Evolutionary conservation across 192 early-diverging fungal species (phyloP).

Genomic region (Rhizoclosmatium globosum): DNA sequence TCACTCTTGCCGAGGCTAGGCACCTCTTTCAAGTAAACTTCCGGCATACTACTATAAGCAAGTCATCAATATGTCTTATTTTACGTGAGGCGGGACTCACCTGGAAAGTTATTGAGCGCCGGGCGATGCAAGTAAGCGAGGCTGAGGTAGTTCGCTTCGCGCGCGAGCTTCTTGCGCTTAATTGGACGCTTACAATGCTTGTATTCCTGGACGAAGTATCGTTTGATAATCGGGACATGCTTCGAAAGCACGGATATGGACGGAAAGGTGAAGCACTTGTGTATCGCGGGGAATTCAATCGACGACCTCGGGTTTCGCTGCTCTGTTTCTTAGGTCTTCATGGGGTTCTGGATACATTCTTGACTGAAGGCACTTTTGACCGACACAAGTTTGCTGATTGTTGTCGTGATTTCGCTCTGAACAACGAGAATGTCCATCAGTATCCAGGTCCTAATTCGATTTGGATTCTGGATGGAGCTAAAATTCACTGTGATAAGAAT

Average conservation of each 20-base stretch:
- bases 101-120: slow-evolving; percentile 31
- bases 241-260: slow-evolving; percentile 21
- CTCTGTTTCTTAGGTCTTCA: slow-evolving; percentile 30
- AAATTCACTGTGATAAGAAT: slow-evolving; percentile 28
- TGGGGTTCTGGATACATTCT: slow-evolving; percentile 29
- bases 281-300: slow-evolving; percentile 29
- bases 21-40: background rate
- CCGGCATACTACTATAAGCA: background rate
- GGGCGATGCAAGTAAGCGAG: slow-evolving; percentile 35
- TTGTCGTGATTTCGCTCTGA: slow-evolving; percentile 29
- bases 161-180: slow-evolving; percentile 4
- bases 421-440: too few relatives aligned
- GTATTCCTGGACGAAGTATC: slow-evolving; percentile 44
- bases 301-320: slow-evolving; percentile 25
- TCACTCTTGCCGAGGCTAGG: background rate
- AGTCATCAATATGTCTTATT: too few relatives aligned
- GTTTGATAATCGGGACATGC: slow-evolving; percentile 40
- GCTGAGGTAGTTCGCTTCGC: slow-evolving; percentile 23
- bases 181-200: slow-evolving; percentile 29
- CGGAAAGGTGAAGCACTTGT: slow-evolving; percentile 20
- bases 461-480: slow-evolving; percentile 41
- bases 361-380: slow-evolving; percentile 25
- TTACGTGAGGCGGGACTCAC: slow-evolving; percentile 25
- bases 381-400: slow-evolving; percentile 24
- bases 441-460: slow-evolving; percentile 26